Evolutionary conservation across 192 early-diverging fungal species (phyloP), one percentile per base, ranked within the genome.

Genomic region (Podila clonocystis): DNA sequence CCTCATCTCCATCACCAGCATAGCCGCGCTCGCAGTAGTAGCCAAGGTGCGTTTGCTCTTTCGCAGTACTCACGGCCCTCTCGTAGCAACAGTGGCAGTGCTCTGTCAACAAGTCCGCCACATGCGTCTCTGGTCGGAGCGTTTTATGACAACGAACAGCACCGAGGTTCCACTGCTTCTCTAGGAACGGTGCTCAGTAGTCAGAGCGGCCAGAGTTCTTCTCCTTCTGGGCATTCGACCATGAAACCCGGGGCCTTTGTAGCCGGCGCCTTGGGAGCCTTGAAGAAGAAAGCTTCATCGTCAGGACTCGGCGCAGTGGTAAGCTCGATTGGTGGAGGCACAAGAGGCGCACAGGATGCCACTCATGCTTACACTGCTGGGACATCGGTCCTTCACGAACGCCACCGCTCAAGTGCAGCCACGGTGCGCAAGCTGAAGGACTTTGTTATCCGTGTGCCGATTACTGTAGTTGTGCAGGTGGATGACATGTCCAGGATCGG

Each of bases 381-480:
- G 41, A 17, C 41, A 45, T 45, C 41, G 8, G 41, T 45, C 11
- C 41, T 36, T 36, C 41, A 45, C 41, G 13, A 45, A 45, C 13
- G 0, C 1, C 63, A 62, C 9, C 48, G 61, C 31, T 66, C 68
- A 8, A 7, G 20, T 5, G 59, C 52, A 7, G 55, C 31, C 1
- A 50, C 58, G 8, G 70, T 79, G 5, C 76, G 71, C 1, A 79
- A 68, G 52, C 33, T 79, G 13, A 79, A 79, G 20, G 76, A 79
- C n/a, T 79, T 79, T 28, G 76, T 79, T 13, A 79, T 79, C 19
- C 57, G 70, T 19, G 76, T 79, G 4, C 76, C 76, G 6, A 72
- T 79, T 12, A 79, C 64, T n/a, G 65, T 79, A 0, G 69, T 72
- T 29, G 72, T 79, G 0, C 75, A 71, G 30, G 69, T 76, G 17